These are phyloP conservation scores for Phytophthora boehmeriae DNA, from an alignment of 352 stramenopile species.

Conservation along the genomic window DNA sequence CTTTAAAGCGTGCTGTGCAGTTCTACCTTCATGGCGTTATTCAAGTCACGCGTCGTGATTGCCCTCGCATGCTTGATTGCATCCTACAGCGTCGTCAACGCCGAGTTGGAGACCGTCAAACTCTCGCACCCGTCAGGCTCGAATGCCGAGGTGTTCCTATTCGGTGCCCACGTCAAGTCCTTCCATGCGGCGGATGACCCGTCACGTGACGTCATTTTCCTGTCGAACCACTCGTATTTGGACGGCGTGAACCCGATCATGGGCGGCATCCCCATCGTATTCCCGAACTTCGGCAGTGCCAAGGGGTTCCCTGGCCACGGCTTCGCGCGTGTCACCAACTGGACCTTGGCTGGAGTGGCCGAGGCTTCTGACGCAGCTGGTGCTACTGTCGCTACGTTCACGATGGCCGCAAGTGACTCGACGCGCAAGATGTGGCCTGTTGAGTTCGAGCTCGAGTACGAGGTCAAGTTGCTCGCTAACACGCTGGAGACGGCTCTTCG, in stretches of 20 bases:
- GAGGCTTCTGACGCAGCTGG: constrained; percentile 13
- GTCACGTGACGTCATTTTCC: constrained; percentile 79
- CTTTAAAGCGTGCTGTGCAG: too few species aligned
- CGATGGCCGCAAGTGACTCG: constrained; percentile 31
- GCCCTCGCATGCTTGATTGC: constrained; percentile 5
- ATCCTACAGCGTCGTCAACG: background rate
- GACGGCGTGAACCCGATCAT: constrained; percentile 88
- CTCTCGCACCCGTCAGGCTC: constrained; percentile 68
- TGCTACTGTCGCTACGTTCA: constrained; percentile 35
- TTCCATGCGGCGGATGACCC: constrained; percentile 44
- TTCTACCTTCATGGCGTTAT: constrained; percentile 1
- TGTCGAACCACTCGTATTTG: constrained; percentile 78
- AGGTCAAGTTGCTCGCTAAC: constrained; percentile 59
- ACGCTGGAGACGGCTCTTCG: constrained; percentile 69
- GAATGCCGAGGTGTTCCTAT: constrained; percentile 69
- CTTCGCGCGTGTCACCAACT: constrained; percentile 76
- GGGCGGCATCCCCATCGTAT: constrained; percentile 92
- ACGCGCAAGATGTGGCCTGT: constrained; percentile 50
- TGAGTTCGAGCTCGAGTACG: constrained; percentile 68
- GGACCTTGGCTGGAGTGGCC: constrained; percentile 31
- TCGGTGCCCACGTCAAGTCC: constrained; percentile 81
- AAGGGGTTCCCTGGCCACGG: constrained; percentile 79
- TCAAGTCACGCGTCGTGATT: constrained; percentile 4
- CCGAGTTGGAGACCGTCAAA: constrained; percentile 49
- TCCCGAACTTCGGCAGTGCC: constrained; percentile 88